phyloP scores from a whole-genome alignment of 331 rosid species.

The Quercus phellos region DNA sequence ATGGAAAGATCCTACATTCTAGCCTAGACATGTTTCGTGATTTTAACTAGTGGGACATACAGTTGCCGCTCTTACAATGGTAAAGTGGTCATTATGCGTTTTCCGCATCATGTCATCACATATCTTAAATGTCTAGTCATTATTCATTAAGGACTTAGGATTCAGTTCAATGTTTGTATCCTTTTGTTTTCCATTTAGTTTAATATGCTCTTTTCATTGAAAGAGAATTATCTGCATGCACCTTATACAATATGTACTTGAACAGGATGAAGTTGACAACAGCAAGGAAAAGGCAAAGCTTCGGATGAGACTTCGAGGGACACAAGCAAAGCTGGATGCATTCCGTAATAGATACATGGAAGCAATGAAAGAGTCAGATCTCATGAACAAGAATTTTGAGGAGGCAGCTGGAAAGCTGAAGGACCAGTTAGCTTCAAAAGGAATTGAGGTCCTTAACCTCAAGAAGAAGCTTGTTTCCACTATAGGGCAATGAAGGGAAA shows the following conservation, averaged over 20 bases:
- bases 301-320: constrained; percentile 64
- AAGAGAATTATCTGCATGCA: not conserved
- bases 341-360: constrained; percentile 51
- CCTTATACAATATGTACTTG: not conserved
- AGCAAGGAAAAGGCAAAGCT: constrained; percentile 44
- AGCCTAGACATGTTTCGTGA: not conserved
- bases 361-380: constrained; percentile 37
- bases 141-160: not conserved
- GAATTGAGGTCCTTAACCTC: constrained; percentile 53
- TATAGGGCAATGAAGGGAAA: constrained; percentile 14
- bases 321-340: constrained; percentile 64
- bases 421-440: constrained; percentile 53
- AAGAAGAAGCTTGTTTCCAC: constrained; percentile 48
- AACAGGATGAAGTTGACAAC: constrained; percentile 46
- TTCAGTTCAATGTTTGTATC: not conserved
- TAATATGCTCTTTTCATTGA: not conserved
- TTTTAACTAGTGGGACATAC: not conserved
- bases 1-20: too few species aligned
- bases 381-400: constrained; percentile 42
- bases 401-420: constrained; percentile 55
- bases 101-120: not conserved
- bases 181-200: not conserved
- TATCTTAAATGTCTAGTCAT: not conserved
- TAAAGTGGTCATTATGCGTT: not conserved
- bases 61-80: not conserved